Base-by-base conservation (phyloP, 2,329 filamentous ascomycete genomes). In the Dryadomyces quercus-mongolicae region DNA sequence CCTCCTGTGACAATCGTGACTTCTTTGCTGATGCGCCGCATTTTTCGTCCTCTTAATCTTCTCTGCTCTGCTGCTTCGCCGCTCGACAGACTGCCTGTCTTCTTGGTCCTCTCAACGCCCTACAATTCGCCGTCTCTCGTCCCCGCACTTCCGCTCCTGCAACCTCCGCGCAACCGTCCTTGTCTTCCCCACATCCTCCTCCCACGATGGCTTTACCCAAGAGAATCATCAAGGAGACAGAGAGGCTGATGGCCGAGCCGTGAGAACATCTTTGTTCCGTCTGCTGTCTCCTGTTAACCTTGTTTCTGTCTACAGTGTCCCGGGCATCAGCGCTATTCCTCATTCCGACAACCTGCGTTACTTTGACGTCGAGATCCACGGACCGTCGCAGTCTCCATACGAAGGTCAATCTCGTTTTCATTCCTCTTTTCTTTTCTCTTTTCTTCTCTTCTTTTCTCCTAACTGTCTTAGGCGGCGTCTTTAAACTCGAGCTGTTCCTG, bases 281-380 rank as follows among this genome's bases (percentile, higher is more conserved):
- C 43, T 47, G 18, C 7, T 22, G 60, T 58, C 18, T 54, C 54
- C 16, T 15, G 20, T 21, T 42, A 8, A 15, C 5, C 36, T 34
- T 49, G 20, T 47, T 21, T 43, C 45, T 34, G 10, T 15, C 12
- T 21, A 2, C 7, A 96, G 91, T 60, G 93, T 98, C 36, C 90
- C 92, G 34, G 93, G 93, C 58, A 98, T 98, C 72, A 95, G 88
- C 65, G 93, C 93, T 51, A 77, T 94, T 52, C 94, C 94, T 50
- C 93, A 97, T 69, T 90, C 96, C 64, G 93, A 98, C 64, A 98
- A 98, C 71, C 81, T 97, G 56, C 82, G 93, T 62, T 98, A 98
- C 72, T 98, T 98, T 65, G 94, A 98, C 68, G 94, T 98, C 62
- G 89, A 88, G 64, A 96, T 98, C 66, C 85, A 96, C 66, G 92